Evolutionary conservation across 2,329 filamentous ascomycete species (phyloP).

Genomic region (Aspergillus uvarum): DNA sequence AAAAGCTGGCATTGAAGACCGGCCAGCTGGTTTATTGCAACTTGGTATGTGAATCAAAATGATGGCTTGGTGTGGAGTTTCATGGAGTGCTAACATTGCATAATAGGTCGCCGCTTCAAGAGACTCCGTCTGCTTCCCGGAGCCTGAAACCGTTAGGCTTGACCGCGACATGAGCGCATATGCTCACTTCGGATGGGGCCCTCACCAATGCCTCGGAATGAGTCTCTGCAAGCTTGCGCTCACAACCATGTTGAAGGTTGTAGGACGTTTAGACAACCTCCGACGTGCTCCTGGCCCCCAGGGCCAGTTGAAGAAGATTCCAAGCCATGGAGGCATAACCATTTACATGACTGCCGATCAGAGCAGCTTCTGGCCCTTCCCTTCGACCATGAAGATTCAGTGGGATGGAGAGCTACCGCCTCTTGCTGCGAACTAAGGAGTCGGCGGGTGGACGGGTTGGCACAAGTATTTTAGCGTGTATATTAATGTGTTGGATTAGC

Average conservation of each 20-base stretch:
- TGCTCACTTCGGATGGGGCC: conserved; percentile 63
- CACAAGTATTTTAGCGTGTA: not conserved
- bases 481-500: not conserved
- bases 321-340: conserved; percentile 40
- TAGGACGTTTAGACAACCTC: conserved; percentile 43
- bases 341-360: conserved; percentile 48
- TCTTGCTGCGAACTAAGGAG: conserved; percentile 9
- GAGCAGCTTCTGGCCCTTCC: conserved; percentile 44
- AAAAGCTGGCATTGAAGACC: conserved; percentile 33
- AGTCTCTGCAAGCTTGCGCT: conserved; percentile 34
- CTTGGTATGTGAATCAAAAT: conserved; percentile 28
- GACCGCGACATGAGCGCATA: conserved; percentile 63
- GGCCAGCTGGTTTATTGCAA: conserved; percentile 40
- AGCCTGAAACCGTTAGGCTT: conserved; percentile 55
- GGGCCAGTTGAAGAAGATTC: conserved; percentile 42
- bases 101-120: conserved; percentile 36
- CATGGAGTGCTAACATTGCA: not conserved
- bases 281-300: conserved; percentile 43
- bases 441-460: not conserved
- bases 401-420: conserved; percentile 43
- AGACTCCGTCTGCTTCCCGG: conserved; percentile 38
- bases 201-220: conserved; percentile 61
- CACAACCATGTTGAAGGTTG: conserved; percentile 42
- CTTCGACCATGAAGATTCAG: conserved; percentile 45
- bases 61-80: not conserved